Percentiles rank a stretch among this genome's conserved stretches.
Conservation (phyloP, 2,329 filamentous ascomycete species). For the Monilinia polystroma region DNA sequence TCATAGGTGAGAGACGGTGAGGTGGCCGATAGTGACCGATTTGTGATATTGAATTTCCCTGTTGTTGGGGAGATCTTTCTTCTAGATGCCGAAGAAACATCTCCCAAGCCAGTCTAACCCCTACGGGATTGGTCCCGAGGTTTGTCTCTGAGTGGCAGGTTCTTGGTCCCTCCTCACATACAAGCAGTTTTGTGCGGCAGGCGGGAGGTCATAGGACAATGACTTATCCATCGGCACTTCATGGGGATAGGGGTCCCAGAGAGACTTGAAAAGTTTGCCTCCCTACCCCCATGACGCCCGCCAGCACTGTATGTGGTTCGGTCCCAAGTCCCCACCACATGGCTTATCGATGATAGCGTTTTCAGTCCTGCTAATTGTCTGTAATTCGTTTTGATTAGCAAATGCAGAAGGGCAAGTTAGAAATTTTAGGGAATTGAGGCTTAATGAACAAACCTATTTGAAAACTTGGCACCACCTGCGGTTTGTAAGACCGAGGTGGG, state of each 20-base stretch:
- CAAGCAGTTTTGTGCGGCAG: neutral
- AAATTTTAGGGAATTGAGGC: neutral
- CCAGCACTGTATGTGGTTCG: neutral
- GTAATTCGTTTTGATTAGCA: neutral
- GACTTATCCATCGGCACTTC: neutral
- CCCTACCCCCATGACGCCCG: neutral
- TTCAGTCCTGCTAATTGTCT: neutral
- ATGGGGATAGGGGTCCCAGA: no score
- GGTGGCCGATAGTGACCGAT: no score
- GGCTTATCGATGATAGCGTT: neutral
- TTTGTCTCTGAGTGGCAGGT: neutral
- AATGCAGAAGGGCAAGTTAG: neutral
- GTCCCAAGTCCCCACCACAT: neutral
- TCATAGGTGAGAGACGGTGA: no score
- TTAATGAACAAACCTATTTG: neutral
- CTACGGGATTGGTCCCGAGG: no score
- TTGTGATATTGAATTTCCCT: no score
- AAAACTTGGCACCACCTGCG: neutral
- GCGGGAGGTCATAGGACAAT: neutral
- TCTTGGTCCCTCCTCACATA: neutral
- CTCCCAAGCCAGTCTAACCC: no score
- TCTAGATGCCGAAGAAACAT: no score
- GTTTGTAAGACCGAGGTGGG: neutral
- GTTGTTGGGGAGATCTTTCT: no score
- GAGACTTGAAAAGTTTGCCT: no score